These are phyloP conservation scores for Lactarius pseudohatsudake DNA, from an alignment of 768 basidiomycete genomes.

Conservation along the genomic window DNA sequence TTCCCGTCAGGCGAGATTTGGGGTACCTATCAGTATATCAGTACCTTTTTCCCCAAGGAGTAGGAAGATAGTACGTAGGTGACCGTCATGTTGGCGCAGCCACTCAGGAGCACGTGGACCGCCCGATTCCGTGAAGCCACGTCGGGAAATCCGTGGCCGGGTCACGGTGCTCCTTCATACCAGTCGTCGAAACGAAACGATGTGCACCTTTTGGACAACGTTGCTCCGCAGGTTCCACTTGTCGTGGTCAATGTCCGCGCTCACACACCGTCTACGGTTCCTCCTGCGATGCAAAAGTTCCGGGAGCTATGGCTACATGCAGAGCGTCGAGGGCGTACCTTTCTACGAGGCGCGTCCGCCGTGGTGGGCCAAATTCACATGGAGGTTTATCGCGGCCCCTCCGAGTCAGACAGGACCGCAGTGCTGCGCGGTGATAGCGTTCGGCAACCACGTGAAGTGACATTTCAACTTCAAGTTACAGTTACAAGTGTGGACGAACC, in stretches of 20 bases:
- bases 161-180: no score
- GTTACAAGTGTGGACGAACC: no score
- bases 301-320: slow-evolving; percentile 18
- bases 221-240: background rate
- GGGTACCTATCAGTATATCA: no score
- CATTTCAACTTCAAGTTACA: no score
- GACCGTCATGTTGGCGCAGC: background rate
- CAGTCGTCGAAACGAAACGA: no score
- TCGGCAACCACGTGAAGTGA: no score
- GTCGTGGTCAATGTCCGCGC: slow-evolving; percentile 1
- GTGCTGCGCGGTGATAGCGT: no score
- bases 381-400: slow-evolving; percentile 25
- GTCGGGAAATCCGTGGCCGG: no score
- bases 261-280: slow-evolving; percentile 14
- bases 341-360: slow-evolving; percentile 24
- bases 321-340: slow-evolving; percentile 6
- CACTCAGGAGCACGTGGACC: background rate
- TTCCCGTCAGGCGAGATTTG: background rate
- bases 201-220: no score
- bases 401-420: no score
- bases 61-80: no score
- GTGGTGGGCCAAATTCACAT: slow-evolving; percentile 29
- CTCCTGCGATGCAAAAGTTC: slow-evolving; percentile 12
- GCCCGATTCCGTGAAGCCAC: no score
- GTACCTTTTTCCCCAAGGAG: background rate